A percentile compares a stretch with the other conserved stretches of the same genome.
Conservation (phyloP, 2,329 filamentous ascomycete species). For the Cladophialophora yegresii region DNA sequence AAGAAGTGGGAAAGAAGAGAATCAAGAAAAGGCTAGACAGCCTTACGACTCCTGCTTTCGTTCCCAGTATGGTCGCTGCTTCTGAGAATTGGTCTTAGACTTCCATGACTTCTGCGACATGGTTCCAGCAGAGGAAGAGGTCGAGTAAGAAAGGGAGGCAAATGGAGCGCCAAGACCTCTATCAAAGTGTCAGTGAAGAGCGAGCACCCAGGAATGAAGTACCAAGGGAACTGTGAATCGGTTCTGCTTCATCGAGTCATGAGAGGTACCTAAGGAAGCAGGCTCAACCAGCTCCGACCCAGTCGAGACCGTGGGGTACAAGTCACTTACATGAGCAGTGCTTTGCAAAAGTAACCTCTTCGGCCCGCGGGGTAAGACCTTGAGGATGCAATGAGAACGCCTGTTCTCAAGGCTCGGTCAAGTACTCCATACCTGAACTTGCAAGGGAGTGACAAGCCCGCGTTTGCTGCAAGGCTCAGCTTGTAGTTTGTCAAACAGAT, state of each 20-base stretch:
- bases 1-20: neutral
- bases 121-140: neutral
- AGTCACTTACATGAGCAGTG: neutral
- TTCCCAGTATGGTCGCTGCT: constrained; percentile 26
- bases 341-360: neutral
- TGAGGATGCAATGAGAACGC: neutral
- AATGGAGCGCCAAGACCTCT: neutral
- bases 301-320: neutral
- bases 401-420: no score
- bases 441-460: no score
- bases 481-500: no score
- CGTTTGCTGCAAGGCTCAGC: no score
- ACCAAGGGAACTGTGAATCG: neutral
- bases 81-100: constrained; percentile 24
- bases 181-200: constrained; percentile 1
- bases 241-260: neutral
- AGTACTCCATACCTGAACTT: no score
- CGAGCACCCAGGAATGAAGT: neutral
- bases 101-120: constrained; percentile 11
- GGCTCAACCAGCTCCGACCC: neutral
- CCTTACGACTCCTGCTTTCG: constrained; percentile 28
- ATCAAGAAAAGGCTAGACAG: neutral
- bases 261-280: neutral
- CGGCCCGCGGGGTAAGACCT: neutral
- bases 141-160: neutral